Base-by-base conservation (phyloP, 2,329 filamentous ascomycete species). In the Atkinsonella texensis region DNA sequence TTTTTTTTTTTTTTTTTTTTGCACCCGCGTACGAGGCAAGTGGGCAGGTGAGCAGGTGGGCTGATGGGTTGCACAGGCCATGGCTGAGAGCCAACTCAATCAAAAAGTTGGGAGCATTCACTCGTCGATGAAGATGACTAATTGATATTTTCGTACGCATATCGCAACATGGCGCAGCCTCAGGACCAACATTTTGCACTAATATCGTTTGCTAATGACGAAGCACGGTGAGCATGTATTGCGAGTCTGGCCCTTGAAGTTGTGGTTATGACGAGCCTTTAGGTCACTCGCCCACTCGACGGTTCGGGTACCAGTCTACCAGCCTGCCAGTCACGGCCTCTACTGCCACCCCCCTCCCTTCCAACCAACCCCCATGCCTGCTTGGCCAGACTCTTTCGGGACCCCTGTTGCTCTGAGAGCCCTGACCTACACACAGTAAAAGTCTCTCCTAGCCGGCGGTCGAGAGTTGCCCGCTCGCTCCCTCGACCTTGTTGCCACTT, bases 301-400 rank as follows among this genome's bases (percentile, higher is more conserved):
- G 11, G 15, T 17, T 42, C 40, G 40, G 40, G 40, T 42, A 42
- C 40, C 40, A 42, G 13, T 42, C 40, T 2, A 35, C 33, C 8
- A 13, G 33, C 33, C 13, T 35, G 32, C 12, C 32, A 7, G 32
- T 33, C 7, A 7, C 32, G 32, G 32, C 1, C 11, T 40, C 42
- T 51, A 51, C n/a, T 12, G 2, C 3, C 49, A 51, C 49, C 42
- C 49, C 49, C 49, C 43, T 23, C 40, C 49, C 49, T 18, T 28
- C 35, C 33, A 33, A 33, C 7, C 32, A 33, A 7, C 7, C 32
- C 12, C 32, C 32, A 33, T 12, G 32, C 32, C 32, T 33, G 32
- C 32, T 7, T 33, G 32, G 32, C n/a, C n/a, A n/a, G n/a, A n/a
- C n/a, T n/a, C n/a, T n/a, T n/a, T n/a, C n/a, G n/a, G n/a, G 20